Conservation (phyloP, 2,329 filamentous ascomycete genomes). For the Penicillium thymicola region DNA sequence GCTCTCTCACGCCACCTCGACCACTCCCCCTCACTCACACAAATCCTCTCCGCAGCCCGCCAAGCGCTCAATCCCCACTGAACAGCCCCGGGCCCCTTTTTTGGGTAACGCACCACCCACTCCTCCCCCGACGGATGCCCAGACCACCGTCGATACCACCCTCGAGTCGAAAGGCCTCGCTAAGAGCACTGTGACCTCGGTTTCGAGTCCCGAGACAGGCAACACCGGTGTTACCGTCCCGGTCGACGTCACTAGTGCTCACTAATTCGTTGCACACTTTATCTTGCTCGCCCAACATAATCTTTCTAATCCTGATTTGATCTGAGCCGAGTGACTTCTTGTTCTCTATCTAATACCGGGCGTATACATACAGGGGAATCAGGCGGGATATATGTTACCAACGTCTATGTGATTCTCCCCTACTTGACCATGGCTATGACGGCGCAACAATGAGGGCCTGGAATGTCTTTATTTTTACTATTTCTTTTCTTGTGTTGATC, state of each 20-base stretch:
- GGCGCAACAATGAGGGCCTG: constrained; percentile 32
- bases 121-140: constrained; percentile 64
- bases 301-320: constrained; percentile 23
- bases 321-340: constrained; percentile 16
- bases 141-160: constrained; percentile 55
- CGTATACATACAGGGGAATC: constrained; percentile 39
- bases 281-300: constrained; percentile 25
- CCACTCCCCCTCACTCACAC: constrained; percentile 40
- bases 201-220: constrained; percentile 32
- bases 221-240: constrained; percentile 25
- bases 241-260: constrained; percentile 27
- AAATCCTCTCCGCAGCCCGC: constrained; percentile 39
- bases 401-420: constrained; percentile 25
- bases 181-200: constrained; percentile 34
- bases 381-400: constrained; percentile 33
- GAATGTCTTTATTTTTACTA: constrained; percentile 19
- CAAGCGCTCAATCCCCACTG: constrained; percentile 32
- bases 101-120: constrained; percentile 61
- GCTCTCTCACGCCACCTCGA: constrained; percentile 33
- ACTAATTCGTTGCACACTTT: constrained; percentile 29
- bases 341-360: constrained; percentile 33
- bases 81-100: constrained; percentile 43
- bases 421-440: constrained; percentile 27
- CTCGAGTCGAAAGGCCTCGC: constrained; percentile 36
- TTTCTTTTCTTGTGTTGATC: constrained; percentile 11